These are phyloP conservation scores for Fusarium proliferatum DNA, from an alignment of 2,329 filamentous ascomycete species.

Conservation along the genomic window DNA sequence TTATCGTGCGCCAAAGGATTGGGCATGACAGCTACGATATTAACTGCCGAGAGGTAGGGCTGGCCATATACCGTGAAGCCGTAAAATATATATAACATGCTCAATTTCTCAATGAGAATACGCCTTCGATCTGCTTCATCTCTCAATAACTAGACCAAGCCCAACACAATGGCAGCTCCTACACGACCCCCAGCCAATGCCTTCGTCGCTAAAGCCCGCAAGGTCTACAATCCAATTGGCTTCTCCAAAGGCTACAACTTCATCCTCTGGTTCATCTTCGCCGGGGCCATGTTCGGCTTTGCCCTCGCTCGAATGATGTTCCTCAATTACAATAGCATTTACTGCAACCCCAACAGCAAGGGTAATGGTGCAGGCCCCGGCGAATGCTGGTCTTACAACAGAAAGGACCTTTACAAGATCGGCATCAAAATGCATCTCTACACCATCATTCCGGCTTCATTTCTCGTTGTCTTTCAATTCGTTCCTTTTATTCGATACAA, in stretches of 20 bases:
- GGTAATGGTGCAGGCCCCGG: constrained; percentile 1
- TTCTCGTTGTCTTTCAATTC: constrained; percentile 61
- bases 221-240: constrained; percentile 60
- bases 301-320: constrained; percentile 37
- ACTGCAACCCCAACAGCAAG: constrained; percentile 2
- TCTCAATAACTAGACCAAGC: too few species aligned
- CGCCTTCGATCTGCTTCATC: background rate
- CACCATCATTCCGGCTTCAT: constrained; percentile 55
- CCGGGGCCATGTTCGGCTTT: constrained; percentile 48
- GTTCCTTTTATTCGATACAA: constrained; percentile 59
- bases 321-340: constrained; percentile 18
- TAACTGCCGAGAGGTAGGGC: background rate
- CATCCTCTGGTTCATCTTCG: constrained; percentile 61
- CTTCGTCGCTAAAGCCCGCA: constrained; percentile 12
- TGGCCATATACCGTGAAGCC: background rate
- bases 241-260: constrained; percentile 61
- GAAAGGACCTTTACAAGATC: constrained; percentile 26
- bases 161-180: background rate
- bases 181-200: constrained; percentile 3
- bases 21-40: background rate
- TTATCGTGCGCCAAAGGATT: background rate
- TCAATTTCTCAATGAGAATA: background rate
- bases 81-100: too few species aligned
- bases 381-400: constrained; percentile 21
- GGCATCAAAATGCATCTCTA: constrained; percentile 60